These are phyloP conservation scores for Blastomyces parvus DNA, from an alignment of 2,329 filamentous ascomycete genomes.

Conservation along the genomic window DNA sequence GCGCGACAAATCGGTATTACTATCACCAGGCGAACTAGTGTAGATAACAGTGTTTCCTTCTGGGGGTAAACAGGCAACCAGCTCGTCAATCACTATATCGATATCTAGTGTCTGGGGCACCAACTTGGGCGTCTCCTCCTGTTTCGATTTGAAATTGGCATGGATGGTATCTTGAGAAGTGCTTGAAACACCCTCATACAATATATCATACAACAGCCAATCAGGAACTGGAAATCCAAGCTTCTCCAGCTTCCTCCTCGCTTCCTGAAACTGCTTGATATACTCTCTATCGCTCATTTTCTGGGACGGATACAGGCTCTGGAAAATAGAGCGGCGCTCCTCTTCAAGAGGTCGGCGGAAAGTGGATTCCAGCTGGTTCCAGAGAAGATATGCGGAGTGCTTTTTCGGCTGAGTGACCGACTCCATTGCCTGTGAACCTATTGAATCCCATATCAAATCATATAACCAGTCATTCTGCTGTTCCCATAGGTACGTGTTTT, in stretches of 20 bases:
- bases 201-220: constrained; percentile 7
- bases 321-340: constrained; percentile 5
- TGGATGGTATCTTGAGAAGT: not conserved
- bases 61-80: constrained; percentile 2
- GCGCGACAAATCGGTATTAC: not conserved
- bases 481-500: constrained; percentile 2
- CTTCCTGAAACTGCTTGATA: constrained; percentile 6
- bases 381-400: constrained; percentile 4
- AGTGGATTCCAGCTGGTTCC: constrained; percentile 1
- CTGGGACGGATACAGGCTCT: not conserved
- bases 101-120: constrained; percentile 3
- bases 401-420: not conserved
- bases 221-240: constrained; percentile 1
- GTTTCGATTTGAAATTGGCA: not conserved
- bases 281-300: constrained; percentile 2
- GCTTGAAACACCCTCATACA: not conserved
- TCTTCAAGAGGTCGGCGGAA: constrained; percentile 5
- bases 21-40: not conserved
- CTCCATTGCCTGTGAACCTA: not conserved
- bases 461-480: constrained; percentile 7
- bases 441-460: constrained; percentile 4
- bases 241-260: constrained; percentile 6
- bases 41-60: not conserved
- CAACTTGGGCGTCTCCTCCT: not conserved
- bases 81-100: constrained; percentile 2